A percentile compares a stretch with the other conserved stretches of the same genome.
These are phyloP conservation scores for Pseudognaphalium luteoalbum DNA, from an alignment of 129 eudicot genomes.

Conservation along the genomic window DNA sequence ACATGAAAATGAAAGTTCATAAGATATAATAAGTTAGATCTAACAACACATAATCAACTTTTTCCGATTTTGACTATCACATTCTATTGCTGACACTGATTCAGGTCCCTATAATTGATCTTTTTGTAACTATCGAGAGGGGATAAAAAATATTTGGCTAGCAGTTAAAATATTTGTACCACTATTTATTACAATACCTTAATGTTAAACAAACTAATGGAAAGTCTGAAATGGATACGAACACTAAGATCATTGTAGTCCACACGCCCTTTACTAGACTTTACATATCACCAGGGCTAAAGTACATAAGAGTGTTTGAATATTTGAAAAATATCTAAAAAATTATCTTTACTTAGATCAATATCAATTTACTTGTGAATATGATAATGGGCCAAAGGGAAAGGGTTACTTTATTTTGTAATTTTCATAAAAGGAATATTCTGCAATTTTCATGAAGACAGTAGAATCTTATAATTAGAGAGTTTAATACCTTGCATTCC, in stretches of 20 bases:
- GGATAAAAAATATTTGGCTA: background rate
- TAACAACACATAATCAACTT: background rate
- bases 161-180: background rate
- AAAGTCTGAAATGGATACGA: background rate
- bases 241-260: background rate
- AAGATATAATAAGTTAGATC: conserved; percentile 4
- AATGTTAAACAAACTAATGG: background rate
- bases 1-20: conserved; percentile 17
- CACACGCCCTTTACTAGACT: background rate
- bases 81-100: background rate
- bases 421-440: background rate
- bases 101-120: background rate
- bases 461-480: background rate
- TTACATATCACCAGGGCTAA: background rate
- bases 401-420: background rate
- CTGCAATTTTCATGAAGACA: background rate
- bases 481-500: conserved; percentile 62
- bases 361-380: background rate
- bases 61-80: background rate
- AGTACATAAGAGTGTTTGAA: background rate
- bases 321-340: background rate
- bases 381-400: background rate
- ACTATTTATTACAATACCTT: background rate
- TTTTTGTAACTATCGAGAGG: background rate
- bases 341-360: background rate